These are phyloP conservation scores for Farysia itapuensis DNA, from an alignment of 1,284 basidiomycete species.

Conservation along the genomic window DNA sequence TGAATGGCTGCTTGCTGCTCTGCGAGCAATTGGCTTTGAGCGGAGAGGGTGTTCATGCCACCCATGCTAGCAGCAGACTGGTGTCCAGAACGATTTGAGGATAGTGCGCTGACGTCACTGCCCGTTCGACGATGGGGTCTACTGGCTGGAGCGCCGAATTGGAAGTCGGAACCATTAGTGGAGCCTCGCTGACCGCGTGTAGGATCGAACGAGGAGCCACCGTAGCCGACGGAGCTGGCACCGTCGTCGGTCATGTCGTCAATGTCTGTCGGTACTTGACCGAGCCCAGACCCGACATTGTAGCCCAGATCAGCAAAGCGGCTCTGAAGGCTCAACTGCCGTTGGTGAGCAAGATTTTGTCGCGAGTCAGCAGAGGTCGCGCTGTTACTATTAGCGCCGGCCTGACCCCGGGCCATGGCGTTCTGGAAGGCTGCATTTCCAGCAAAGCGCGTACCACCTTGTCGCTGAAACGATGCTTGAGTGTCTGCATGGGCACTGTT, in stretches of 20 bases:
- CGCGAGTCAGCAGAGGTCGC: conserved; percentile 18
- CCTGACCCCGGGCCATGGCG: conserved; percentile 40
- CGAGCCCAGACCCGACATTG: conserved; percentile 20
- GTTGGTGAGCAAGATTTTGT: conserved; percentile 30
- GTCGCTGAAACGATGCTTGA: conserved; percentile 14
- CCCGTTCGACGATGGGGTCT: conserved; percentile 42
- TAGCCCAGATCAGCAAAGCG: conserved; percentile 52
- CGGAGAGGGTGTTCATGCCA: conserved; percentile 64
- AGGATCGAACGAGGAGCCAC: conserved; percentile 44
- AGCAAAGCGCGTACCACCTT: conserved; percentile 48
- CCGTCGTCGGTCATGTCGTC: conserved; percentile 46
- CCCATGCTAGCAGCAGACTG: conserved; percentile 69
- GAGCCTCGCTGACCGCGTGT: conserved; percentile 29
- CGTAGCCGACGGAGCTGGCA: conserved; percentile 46
- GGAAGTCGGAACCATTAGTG: conserved; percentile 18
- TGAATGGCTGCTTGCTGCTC: conserved; percentile 62
- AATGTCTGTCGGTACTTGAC: conserved; percentile 18
- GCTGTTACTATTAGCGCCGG: conserved; percentile 4
- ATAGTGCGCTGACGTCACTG: conserved; percentile 43
- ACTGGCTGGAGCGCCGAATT: conserved; percentile 20
- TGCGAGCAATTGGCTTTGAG: conserved; percentile 67
- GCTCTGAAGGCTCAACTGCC: conserved; percentile 44
- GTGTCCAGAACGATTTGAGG: conserved; percentile 16
- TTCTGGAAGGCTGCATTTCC: conserved; percentile 53
- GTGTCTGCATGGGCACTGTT: conserved; percentile 5